phyloP scores from a whole-genome alignment of 2,329 filamentous ascomycete species.

The Orbilia brochopaga region DNA sequence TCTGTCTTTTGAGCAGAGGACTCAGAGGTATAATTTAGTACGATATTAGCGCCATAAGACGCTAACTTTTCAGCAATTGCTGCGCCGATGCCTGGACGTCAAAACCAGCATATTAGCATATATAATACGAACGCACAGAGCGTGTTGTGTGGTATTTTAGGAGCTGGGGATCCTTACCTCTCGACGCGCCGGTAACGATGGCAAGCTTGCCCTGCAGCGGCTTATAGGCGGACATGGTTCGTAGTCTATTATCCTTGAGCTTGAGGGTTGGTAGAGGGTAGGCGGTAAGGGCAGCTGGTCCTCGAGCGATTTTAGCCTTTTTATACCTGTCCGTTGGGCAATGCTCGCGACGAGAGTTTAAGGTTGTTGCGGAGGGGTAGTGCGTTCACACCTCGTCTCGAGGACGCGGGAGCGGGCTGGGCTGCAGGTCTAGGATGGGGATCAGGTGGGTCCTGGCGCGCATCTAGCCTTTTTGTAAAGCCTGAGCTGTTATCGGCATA shows the following conservation, averaged over 20 bases:
- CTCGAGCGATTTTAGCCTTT: too few relatives aligned
- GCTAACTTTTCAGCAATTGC: slow-evolving; percentile 74
- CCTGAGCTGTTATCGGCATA: too few relatives aligned
- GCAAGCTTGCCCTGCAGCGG: slow-evolving; percentile 75
- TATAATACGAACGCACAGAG: slow-evolving; percentile 3
- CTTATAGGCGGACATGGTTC: slow-evolving; percentile 22
- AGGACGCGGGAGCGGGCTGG: too few relatives aligned
- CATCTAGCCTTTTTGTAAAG: too few relatives aligned
- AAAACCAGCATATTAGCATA: neutral
- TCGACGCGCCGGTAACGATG: slow-evolving; percentile 78
- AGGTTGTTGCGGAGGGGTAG: too few relatives aligned
- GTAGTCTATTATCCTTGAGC: neutral
- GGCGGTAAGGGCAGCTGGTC: too few relatives aligned
- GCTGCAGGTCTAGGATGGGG: too few relatives aligned
- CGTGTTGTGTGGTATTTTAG: slow-evolving; percentile 31
- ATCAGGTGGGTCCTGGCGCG: too few relatives aligned
- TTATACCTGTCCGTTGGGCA: too few relatives aligned
- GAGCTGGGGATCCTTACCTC: slow-evolving; percentile 65
- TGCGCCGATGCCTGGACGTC: slow-evolving; percentile 71
- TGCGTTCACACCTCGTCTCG: too few relatives aligned
- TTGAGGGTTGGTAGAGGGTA: neutral
- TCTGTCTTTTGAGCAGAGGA: slow-evolving; percentile 64
- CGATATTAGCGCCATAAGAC: slow-evolving; percentile 71
- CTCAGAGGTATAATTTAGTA: slow-evolving; percentile 74
- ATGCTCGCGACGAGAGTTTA: too few relatives aligned